Conservation (phyloP, 805 yeast genomes). For the Vanderwaltozyma polyspora region DNA sequence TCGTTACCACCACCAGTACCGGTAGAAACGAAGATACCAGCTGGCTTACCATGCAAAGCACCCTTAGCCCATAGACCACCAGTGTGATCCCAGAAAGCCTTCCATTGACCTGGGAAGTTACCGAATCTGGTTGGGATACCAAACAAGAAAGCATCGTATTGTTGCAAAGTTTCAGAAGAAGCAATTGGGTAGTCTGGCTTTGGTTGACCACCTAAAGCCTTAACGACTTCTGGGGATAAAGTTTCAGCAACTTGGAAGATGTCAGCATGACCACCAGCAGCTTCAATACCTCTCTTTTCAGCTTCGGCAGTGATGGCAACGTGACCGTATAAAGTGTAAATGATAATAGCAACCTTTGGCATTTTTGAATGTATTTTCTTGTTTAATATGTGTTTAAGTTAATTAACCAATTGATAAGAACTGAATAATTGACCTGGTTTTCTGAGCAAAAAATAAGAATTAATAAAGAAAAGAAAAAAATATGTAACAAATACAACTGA, state of each 20-base stretch:
- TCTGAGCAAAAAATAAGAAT: too few relatives aligned
- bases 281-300: constrained; percentile 55
- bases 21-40: constrained; percentile 61
- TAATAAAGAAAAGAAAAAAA: too few relatives aligned
- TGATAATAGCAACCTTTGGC: constrained; percentile 55
- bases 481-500: too few relatives aligned
- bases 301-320: constrained; percentile 57
- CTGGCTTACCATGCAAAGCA: constrained; percentile 61
- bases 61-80: constrained; percentile 76
- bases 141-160: constrained; percentile 71
- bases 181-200: constrained; percentile 58
- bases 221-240: constrained; percentile 48
- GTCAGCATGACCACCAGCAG: constrained; percentile 59
- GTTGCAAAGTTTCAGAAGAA: constrained; percentile 41
- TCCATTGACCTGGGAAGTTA: constrained; percentile 66
- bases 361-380: not conserved
- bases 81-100: constrained; percentile 64
- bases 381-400: too few relatives aligned
- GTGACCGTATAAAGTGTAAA: constrained; percentile 78
- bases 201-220: constrained; percentile 49
- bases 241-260: constrained; percentile 78
- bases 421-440: too few relatives aligned
- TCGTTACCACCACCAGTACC: constrained; percentile 86
- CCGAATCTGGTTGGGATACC: constrained; percentile 87
- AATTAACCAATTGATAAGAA: not conserved